Base-by-base conservation (phyloP, 2,329 filamentous ascomycete species). In the Zymoseptoria ardabiliae region DNA sequence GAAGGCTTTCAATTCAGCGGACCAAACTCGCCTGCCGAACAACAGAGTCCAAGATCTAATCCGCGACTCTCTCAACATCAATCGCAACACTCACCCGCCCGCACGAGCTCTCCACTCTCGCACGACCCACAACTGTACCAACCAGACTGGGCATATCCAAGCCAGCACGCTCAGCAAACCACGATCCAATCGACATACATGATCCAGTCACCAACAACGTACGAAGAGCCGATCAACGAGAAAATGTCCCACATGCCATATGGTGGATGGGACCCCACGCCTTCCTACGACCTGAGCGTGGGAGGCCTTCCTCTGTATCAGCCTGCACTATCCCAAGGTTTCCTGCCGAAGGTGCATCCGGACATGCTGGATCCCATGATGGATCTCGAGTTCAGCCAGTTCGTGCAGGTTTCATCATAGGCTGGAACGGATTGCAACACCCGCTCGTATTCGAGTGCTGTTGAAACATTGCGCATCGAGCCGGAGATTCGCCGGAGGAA, bases 301-400 rank as follows among this genome's bases (percentile, higher is more conserved):
- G 22, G 51, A 17, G 54, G 56, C 2, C 49, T 63, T 19, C 45
- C 60, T 1, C 58, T 61, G 30, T 63, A 58, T 19, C 59, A 60
- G n/a, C 57, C 55, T 23, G 61, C 60, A 35, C 53, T 64, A 23
- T 28, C 59, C 10, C 48, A 55, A 25, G 49, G 23, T 8, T 63
- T 58, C 56, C 52, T 58, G 54, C 54, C 56, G 13, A 58, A 58
- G 22, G 41, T 63, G 48, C 59, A 59, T 51, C 59, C 63, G 11
- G 56, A 53, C 11, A 53, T 19, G 11, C 19, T 57, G 52, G 60
- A 61, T 30, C 54, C 59, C 51, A 56, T 50, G 57, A 70, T 70
- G 62, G 70, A 72, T 30, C 45, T 69, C 28, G 70, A 72, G 22
- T 69, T 72, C 60, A 68, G 58, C 55, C 64, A 67, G 54, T 72